A percentile compares a stretch with the other conserved stretches of the same genome.
Evolutionary conservation across 2,329 filamentous ascomycete genomes (phyloP).

Genomic region (Grosmannia clavigera): DNA sequence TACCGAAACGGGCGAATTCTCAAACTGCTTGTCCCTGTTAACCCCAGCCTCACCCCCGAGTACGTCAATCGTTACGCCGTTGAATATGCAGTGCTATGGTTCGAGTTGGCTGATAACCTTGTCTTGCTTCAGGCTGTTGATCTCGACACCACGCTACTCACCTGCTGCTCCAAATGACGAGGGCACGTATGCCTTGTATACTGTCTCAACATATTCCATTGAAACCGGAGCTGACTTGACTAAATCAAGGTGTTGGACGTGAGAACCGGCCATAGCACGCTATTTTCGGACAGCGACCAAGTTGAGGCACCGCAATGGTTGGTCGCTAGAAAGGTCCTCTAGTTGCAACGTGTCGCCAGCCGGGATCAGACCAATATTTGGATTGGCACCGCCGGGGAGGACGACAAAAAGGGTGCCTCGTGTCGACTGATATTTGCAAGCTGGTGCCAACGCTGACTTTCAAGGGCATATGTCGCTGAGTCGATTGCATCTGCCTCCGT

Average conservation of each 20-base stretch:
- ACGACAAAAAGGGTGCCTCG: not conserved
- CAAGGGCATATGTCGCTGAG: not conserved
- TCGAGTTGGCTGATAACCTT: not conserved
- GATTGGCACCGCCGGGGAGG: not conserved
- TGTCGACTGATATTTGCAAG: no score
- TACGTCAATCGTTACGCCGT: not conserved
- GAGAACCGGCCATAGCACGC: no score
- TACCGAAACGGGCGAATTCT: not conserved
- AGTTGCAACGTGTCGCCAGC: not conserved
- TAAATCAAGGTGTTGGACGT: no score
- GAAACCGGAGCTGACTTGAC: no score
- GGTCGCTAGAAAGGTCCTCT: not conserved
- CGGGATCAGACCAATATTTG: not conserved
- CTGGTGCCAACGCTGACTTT: not conserved
- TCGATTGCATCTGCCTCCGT: not conserved
- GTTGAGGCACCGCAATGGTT: not conserved
- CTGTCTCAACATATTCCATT: no score
- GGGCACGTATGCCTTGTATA: no score
- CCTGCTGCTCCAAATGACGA: no score
- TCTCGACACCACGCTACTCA: not conserved
- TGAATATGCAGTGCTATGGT: no score
- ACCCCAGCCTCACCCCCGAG: not conserved
- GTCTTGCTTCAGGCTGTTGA: not conserved
- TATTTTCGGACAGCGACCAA: no score
- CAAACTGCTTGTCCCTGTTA: not conserved